Evolutionary conservation across 225 moss, liverwort and hornwort genomes (phyloP).

Genomic region (Anthoceros angustus): DNA sequence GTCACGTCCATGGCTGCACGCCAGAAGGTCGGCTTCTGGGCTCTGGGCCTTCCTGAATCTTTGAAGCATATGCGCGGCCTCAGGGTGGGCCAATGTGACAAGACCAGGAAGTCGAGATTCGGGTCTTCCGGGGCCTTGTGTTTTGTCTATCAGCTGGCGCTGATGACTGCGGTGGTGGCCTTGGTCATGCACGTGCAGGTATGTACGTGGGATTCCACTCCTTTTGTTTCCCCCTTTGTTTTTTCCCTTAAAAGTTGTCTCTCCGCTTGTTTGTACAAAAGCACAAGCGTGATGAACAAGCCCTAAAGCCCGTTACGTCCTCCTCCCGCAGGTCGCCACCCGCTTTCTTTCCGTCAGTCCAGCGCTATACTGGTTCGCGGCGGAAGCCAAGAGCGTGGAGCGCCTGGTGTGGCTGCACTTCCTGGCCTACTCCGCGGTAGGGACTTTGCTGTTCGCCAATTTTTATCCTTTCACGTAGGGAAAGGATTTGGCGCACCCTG

Average conservation of each 20-base stretch:
- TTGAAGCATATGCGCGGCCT: neutral
- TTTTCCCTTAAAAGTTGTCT: neutral
- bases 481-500: no score
- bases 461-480: slow-evolving; percentile 79
- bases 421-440: slow-evolving; percentile 52
- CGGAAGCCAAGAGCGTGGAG: slow-evolving; percentile 25
- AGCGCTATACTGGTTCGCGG: slow-evolving; percentile 78
- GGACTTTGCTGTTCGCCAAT: slow-evolving; percentile 71
- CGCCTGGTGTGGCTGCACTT: slow-evolving; percentile 40
- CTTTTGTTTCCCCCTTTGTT: neutral
- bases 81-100: neutral
- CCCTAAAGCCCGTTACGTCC: no score
- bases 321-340: slow-evolving; percentile 46
- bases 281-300: neutral
- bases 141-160: slow-evolving; percentile 22
- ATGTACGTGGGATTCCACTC: slow-evolving; percentile 1
- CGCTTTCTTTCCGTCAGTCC: slow-evolving; percentile 82
- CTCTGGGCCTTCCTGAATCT: slow-evolving; percentile 20
- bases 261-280: neutral
- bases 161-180: slow-evolving; percentile 20
- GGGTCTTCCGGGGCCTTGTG: slow-evolving; percentile 18
- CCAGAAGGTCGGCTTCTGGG: slow-evolving; percentile 51
- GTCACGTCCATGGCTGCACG: slow-evolving; percentile 40
- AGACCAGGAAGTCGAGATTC: slow-evolving; percentile 5
- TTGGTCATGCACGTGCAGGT: slow-evolving; percentile 37